Percentiles rank a stretch among this genome's conserved stretches.
These are phyloP conservation scores for Hsuehochloa calcarea DNA, from an alignment of 176 grass and related monocot species.

Conservation along the genomic window DNA sequence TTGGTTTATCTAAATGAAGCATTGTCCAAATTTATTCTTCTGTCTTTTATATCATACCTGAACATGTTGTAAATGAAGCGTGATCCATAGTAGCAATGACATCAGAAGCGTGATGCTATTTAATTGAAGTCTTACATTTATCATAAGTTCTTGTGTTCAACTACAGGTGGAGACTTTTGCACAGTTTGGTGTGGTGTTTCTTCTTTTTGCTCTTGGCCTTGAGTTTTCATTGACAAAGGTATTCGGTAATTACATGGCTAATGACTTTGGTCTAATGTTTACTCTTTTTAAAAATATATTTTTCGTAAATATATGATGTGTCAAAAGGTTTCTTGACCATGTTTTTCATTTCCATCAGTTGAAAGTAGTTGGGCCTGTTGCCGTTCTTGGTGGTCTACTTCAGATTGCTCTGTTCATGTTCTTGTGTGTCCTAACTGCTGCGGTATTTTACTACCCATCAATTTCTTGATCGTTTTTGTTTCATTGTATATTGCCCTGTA, in stretches of 20 bases:
- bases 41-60: not conserved
- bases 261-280: slow-evolving; percentile 8
- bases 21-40: not conserved
- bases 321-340: slow-evolving; percentile 19
- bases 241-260: slow-evolving; percentile 9
- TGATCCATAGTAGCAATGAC: not conserved
- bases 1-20: slow-evolving; percentile 6
- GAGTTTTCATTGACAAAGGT: slow-evolving; percentile 98
- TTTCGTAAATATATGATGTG: slow-evolving; percentile 11
- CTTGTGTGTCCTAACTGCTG: slow-evolving; percentile 93
- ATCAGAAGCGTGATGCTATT: slow-evolving; percentile 9
- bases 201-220: slow-evolving; percentile 95
- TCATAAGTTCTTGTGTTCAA: slow-evolving; percentile 31
- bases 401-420: slow-evolving; percentile 97
- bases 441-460: slow-evolving; percentile 41
- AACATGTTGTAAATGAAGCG: not conserved
- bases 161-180: slow-evolving; percentile 97
- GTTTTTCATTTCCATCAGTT: slow-evolving; percentile 56
- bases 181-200: slow-evolving; percentile 99
- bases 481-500: slow-evolving; percentile 15
- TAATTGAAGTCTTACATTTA: slow-evolving; percentile 3
- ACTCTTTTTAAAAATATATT: slow-evolving; percentile 3
- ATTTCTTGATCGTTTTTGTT: slow-evolving; percentile 18
- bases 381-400: slow-evolving; percentile 94
- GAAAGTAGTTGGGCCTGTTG: slow-evolving; percentile 82